Evolutionary conservation across 345 rosid genomes (phyloP).

Genomic region (Streptanthus diversifolius): DNA sequence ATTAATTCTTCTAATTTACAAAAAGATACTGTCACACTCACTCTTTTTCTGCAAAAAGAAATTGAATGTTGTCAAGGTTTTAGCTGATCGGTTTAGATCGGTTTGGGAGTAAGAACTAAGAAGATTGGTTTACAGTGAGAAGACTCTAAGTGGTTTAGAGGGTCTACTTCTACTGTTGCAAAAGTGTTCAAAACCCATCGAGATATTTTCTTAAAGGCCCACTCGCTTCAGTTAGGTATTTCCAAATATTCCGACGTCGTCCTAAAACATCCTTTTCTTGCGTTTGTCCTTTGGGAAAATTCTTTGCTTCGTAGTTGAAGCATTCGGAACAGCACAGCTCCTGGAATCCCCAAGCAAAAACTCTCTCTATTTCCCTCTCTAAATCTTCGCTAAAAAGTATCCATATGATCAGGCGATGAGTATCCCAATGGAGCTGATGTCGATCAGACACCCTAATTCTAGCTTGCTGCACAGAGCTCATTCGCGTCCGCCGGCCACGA

Average conservation of each 20-base stretch:
- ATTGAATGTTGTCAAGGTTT: not conserved
- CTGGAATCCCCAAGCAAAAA: slow-evolving; percentile 17
- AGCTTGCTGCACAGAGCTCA: slow-evolving; percentile 22
- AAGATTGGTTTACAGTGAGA: not conserved
- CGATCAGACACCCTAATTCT: slow-evolving; percentile 39
- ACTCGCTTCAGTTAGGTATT: not conserved
- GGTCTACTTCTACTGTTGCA: not conserved
- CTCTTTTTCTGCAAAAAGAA: not conserved
- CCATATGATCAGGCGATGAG: slow-evolving; percentile 17
- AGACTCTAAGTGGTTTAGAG: not conserved
- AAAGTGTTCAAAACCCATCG: not conserved
- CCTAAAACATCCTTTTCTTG: not conserved
- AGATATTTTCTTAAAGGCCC: slow-evolving; percentile 8
- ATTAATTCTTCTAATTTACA: not conserved
- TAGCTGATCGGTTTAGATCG: not conserved
- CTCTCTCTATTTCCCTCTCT: not conserved
- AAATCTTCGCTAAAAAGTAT: not conserved
- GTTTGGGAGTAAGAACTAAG: not conserved
- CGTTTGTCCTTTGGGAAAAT: slow-evolving; percentile 12
- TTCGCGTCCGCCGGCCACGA: slow-evolving; percentile 22
- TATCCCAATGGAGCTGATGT: slow-evolving; percentile 37
- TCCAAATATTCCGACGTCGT: slow-evolving; percentile 26
- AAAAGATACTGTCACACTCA: not conserved
- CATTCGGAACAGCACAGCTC: slow-evolving; percentile 9
- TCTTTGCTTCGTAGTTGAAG: slow-evolving; percentile 29